phyloP scores from a whole-genome alignment of 2,329 filamentous ascomycete species.

The Cyanodermella asteris region DNA sequence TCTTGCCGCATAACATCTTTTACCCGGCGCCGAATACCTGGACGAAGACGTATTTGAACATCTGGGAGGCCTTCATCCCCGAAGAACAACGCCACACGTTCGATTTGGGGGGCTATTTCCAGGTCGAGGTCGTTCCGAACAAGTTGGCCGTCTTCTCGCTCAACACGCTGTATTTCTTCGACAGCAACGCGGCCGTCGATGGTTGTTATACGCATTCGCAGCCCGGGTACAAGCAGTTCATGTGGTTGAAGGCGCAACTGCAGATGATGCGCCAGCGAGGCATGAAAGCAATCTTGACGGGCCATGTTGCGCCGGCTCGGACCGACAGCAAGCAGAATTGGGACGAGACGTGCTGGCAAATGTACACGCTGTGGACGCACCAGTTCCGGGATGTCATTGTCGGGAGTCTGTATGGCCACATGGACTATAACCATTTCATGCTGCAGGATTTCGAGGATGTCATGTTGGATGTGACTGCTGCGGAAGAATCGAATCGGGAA shows the following conservation, averaged over 20 bases:
- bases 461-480: conserved; percentile 34
- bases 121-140: conserved; percentile 70
- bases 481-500: conserved; percentile 6
- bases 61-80: conserved; percentile 77
- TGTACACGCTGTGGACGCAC: conserved; percentile 74
- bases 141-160: conserved; percentile 77
- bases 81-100: conserved; percentile 84
- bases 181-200: conserved; percentile 79
- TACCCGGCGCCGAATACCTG: conserved; percentile 66
- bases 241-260: conserved; percentile 83
- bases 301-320: conserved; percentile 79
- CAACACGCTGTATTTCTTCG: conserved; percentile 93
- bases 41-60: conserved; percentile 51
- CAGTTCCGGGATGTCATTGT: conserved; percentile 83
- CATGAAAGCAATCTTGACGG: conserved; percentile 87
- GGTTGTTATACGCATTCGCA: conserved; percentile 61
- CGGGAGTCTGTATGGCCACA: conserved; percentile 66
- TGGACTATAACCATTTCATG: conserved; percentile 97
- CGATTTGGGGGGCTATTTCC: conserved; percentile 83
- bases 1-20: conserved; percentile 91
- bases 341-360: conserved; percentile 98
- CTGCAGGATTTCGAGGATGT: conserved; percentile 68
- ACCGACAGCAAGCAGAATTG: conserved; percentile 69
- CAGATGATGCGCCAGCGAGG: conserved; percentile 59
- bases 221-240: conserved; percentile 83